Percentiles rank a stretch among this genome's conserved stretches.
Conservation (phyloP, 2,329 filamentous ascomycete genomes). For the Botryotinia calthae region DNA sequence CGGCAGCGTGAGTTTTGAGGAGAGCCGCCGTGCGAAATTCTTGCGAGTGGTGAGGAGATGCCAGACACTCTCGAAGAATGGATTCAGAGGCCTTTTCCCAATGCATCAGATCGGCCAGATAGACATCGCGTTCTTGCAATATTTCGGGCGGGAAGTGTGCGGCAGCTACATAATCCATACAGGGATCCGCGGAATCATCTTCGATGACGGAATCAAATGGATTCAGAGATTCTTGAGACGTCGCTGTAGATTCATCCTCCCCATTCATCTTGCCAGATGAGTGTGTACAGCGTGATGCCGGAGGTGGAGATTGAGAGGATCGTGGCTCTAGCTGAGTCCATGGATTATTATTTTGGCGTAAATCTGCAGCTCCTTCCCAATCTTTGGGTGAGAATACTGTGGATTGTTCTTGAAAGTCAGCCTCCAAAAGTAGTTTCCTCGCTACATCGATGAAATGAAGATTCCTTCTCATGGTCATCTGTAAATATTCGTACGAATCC, state of each 20-base stretch:
- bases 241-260: slow-evolving; percentile 14
- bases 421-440: background rate
- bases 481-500: slow-evolving; percentile 18
- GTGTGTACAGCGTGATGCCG: slow-evolving; percentile 12
- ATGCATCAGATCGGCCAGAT: background rate
- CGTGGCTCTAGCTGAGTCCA: background rate
- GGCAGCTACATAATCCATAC: background rate
- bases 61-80: background rate
- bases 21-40: slow-evolving; percentile 19
- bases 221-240: background rate
- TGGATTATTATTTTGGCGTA: background rate
- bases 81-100: background rate
- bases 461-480: slow-evolving; percentile 23
- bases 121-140: background rate
- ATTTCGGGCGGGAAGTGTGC: background rate
- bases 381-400: background rate
- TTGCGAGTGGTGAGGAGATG: background rate
- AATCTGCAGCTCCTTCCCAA: background rate
- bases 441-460: slow-evolving; percentile 21
- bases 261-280: slow-evolving; percentile 17
- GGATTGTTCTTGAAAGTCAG: background rate
- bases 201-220: background rate
- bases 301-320: background rate
- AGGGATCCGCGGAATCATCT: background rate
- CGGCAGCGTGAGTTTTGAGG: slow-evolving; percentile 19